Percentiles rank a stretch among this genome's conserved stretches.
Evolutionary conservation across 352 stramenopile species (phyloP).

Genomic region (Phytopythium boreale): DNA sequence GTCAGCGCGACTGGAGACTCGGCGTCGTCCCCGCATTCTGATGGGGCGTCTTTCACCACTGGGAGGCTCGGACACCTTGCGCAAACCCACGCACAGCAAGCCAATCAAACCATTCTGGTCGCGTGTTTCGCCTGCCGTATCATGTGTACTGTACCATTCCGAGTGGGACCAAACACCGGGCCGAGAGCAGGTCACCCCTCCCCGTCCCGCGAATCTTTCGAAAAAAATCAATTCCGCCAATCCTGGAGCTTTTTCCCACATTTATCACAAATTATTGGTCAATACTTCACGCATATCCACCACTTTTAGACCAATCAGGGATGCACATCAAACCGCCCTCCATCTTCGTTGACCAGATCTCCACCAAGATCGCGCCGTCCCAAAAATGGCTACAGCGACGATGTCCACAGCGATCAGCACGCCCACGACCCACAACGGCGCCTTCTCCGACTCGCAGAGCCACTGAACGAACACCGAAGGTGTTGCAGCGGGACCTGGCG

Average conservation of each 20-base stretch:
- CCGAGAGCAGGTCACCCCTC: constrained; percentile 13
- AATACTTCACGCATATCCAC: constrained; percentile 6
- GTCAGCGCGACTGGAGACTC: no score
- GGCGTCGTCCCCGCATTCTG: no score
- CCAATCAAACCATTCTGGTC: no score
- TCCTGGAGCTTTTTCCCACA: not conserved
- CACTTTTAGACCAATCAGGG: constrained; percentile 18
- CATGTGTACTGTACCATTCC: no score
- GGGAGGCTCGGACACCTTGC: no score
- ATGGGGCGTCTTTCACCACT: no score
- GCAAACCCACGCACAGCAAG: no score
- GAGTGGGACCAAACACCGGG: not conserved
- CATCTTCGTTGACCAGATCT: constrained; percentile 21
- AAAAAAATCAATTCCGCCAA: constrained; percentile 13
- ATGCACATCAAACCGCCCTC: constrained; percentile 7
- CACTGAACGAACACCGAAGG: not conserved
- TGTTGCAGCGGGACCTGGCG: not conserved
- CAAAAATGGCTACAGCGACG: not conserved
- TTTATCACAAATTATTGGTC: not conserved
- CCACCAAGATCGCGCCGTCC: constrained; percentile 9
- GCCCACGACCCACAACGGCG: constrained; percentile 3
- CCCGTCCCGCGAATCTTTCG: constrained; percentile 2
- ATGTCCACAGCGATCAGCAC: constrained; percentile 13
- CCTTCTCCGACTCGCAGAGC: not conserved
- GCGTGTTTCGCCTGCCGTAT: no score